Percentiles rank a stretch among this genome's conserved stretches.
phyloP scores from a whole-genome alignment of 352 stramenopile genomes.

The Phytopythium sindhum region DNA sequence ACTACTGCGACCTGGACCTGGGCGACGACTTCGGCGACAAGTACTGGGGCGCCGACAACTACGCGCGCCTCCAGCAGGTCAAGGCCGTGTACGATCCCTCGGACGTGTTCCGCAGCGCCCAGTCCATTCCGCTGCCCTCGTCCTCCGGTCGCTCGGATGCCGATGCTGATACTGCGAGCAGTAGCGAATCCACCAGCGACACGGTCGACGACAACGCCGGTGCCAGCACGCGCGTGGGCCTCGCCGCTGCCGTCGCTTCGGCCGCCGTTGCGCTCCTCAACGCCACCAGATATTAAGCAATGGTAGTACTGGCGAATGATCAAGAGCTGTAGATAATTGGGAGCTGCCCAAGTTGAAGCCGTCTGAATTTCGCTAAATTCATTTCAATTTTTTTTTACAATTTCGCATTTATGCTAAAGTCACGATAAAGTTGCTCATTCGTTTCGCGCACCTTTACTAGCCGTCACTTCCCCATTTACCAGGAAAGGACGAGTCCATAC shows the following conservation, averaged over 20 bases:
- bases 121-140: slow-evolving; percentile 38
- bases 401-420: neutral
- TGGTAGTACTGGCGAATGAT: too few relatives aligned
- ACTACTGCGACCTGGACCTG: slow-evolving; percentile 56
- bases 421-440: neutral
- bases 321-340: too few relatives aligned
- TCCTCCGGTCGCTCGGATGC: neutral
- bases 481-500: neutral
- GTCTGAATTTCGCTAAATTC: neutral
- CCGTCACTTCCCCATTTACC: neutral
- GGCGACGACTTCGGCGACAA: slow-evolving; percentile 32
- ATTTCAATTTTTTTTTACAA: neutral
- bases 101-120: slow-evolving; percentile 50
- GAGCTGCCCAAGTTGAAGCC: neutral
- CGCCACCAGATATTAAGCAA: neutral
- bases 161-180: neutral
- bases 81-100: slow-evolving; percentile 48
- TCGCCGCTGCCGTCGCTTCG: neutral
- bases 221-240: neutral
- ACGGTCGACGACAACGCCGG: neutral
- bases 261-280: neutral
- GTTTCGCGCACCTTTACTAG: neutral
- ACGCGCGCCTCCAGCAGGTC: slow-evolving; percentile 37
- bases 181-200: neutral
- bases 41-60: slow-evolving; percentile 57